Evolutionary conservation across 768 basidiomycete genomes (phyloP).

Genomic region (Obba rivulosa): DNA sequence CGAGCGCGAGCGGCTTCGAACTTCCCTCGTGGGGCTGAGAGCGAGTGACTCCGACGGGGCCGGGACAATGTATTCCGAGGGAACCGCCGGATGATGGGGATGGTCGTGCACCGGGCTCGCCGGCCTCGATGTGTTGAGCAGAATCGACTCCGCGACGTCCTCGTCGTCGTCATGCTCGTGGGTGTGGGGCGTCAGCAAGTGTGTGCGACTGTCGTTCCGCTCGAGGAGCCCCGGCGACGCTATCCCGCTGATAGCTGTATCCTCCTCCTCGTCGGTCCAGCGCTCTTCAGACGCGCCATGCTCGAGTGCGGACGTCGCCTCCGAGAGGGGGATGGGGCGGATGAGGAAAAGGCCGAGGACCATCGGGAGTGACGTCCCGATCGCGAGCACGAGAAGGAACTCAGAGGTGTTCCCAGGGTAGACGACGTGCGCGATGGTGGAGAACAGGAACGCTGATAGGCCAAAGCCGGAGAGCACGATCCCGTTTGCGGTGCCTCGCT

Average conservation of each 20-base stretch:
- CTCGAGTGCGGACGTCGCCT: slow-evolving; percentile 16
- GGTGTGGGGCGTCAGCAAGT: slow-evolving; percentile 10
- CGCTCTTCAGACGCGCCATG: slow-evolving; percentile 13
- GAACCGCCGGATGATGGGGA: slow-evolving; percentile 4
- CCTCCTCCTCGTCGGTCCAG: slow-evolving; percentile 12
- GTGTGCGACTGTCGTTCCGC: slow-evolving; percentile 22
- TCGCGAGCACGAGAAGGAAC: slow-evolving; percentile 67
- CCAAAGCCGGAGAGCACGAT: slow-evolving; percentile 85
- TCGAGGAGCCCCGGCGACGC: slow-evolving; percentile 18
- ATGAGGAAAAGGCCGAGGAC: slow-evolving; percentile 71
- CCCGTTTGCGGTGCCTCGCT: slow-evolving; percentile 75
- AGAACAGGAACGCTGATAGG: slow-evolving; percentile 88
- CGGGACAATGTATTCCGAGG: slow-evolving; percentile 19
- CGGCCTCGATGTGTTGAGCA: slow-evolving; percentile 18
- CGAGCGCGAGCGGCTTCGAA: slow-evolving; percentile 17
- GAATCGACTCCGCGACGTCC: slow-evolving; percentile 13
- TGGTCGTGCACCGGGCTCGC: slow-evolving; percentile 10
- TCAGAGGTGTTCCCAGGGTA: slow-evolving; percentile 77
- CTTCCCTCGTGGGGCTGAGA: slow-evolving; percentile 17
- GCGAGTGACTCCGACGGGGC: slow-evolving; percentile 16
- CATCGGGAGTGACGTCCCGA: slow-evolving; percentile 80
- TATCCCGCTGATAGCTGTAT: slow-evolving; percentile 7
- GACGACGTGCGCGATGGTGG: slow-evolving; percentile 61
- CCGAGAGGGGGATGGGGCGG: slow-evolving; percentile 56
- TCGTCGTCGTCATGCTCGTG: slow-evolving; percentile 18